Evolutionary conservation across 768 basidiomycete species (phyloP).

Genomic region (Dioszegia aurantiaca): DNA sequence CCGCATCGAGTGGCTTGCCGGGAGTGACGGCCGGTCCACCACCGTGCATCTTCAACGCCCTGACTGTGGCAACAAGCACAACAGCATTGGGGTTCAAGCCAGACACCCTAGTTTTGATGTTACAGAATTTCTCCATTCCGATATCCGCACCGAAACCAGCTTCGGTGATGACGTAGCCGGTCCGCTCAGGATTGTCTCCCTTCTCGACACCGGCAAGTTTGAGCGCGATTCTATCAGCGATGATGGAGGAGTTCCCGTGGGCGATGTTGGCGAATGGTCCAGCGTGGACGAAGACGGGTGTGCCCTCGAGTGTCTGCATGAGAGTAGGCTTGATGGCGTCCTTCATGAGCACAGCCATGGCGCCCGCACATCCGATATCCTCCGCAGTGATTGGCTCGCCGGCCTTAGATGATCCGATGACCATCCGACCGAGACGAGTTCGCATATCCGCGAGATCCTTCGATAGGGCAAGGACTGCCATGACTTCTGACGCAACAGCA

Average conservation of each 20-base stretch:
- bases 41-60: slow-evolving; percentile 98
- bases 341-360: slow-evolving; percentile 94
- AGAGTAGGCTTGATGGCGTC: slow-evolving; percentile 98
- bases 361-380: slow-evolving; percentile 90
- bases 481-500: slow-evolving; percentile 92
- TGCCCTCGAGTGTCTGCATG: slow-evolving; percentile 98
- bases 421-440: slow-evolving; percentile 79
- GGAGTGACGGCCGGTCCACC: slow-evolving; percentile 95
- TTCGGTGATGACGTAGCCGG: slow-evolving; percentile 95
- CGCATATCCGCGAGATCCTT: slow-evolving; percentile 89
- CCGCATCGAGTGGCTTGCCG: slow-evolving; percentile 87
- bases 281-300: slow-evolving; percentile 97
- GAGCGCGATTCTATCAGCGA: slow-evolving; percentile 93
- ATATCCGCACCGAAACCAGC: slow-evolving; percentile 99
- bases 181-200: slow-evolving; percentile 73
- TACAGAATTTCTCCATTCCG: slow-evolving; percentile 82
- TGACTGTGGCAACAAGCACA: slow-evolving; percentile 93
- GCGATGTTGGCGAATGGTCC: slow-evolving; percentile 99
- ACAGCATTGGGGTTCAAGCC: slow-evolving; percentile 90
- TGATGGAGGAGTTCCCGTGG: slow-evolving; percentile 93
- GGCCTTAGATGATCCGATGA: slow-evolving; percentile 85
- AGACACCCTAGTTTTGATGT: slow-evolving; percentile 95
- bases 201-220: slow-evolving; percentile 94
- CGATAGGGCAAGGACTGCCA: slow-evolving; percentile 92
- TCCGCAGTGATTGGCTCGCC: slow-evolving; percentile 94